Conservation (phyloP, 768 basidiomycete genomes). For the Lanmaoa pseudosensibilis region DNA sequence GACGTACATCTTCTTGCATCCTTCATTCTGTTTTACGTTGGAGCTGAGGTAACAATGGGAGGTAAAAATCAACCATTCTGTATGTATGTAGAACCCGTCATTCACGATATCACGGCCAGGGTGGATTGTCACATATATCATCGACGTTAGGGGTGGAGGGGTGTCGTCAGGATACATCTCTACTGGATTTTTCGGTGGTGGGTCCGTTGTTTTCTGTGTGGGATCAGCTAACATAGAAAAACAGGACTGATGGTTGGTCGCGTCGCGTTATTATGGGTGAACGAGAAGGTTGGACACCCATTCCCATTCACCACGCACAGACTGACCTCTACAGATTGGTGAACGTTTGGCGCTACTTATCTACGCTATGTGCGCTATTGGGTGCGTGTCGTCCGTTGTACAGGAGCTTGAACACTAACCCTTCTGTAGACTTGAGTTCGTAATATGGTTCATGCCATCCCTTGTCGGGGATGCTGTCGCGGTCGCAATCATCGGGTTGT, state of each 20-base stretch:
- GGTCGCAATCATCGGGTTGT: conserved; percentile 60
- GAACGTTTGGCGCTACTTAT: conserved; percentile 30
- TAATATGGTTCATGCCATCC: conserved; percentile 70
- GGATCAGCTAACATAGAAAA: background rate
- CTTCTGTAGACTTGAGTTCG: conserved; percentile 52
- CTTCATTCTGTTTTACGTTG: conserved; percentile 48
- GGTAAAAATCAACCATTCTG: conserved; percentile 24
- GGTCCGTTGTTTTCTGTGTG: background rate
- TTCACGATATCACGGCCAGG: conserved; percentile 34
- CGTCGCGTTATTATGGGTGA: conserved; percentile 29
- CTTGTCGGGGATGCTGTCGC: conserved; percentile 64
- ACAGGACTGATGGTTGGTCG: conserved; percentile 33
- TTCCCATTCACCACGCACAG: background rate
- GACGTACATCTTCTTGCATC: conserved; percentile 47
- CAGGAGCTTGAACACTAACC: background rate
- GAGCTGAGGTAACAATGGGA: conserved; percentile 53
- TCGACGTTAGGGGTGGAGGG: conserved; percentile 44
- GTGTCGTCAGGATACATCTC: conserved; percentile 48
- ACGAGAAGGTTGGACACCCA: conserved; percentile 21
- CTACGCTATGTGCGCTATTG: conserved; percentile 35
- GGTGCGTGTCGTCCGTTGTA: conserved; percentile 3
- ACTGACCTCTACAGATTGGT: conserved; percentile 27
- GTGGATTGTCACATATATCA: conserved; percentile 66
- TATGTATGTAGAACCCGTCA: background rate
- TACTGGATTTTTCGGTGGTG: conserved; percentile 38